Evolutionary conservation across 805 yeast species (phyloP), one percentile per base, ranked within the genome.

Genomic region (Candida vartiovaarae): DNA sequence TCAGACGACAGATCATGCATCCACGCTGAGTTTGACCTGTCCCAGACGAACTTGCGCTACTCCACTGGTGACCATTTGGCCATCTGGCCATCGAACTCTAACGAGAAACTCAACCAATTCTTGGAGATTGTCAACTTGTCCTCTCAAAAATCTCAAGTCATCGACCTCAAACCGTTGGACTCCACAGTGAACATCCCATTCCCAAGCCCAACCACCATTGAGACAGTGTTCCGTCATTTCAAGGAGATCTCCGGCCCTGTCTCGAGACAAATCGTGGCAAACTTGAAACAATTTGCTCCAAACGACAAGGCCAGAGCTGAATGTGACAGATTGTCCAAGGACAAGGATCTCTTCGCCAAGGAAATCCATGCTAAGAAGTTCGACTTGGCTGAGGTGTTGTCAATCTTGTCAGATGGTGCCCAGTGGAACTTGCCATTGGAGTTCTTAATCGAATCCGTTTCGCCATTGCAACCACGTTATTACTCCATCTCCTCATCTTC

Each of bases 31-130:
- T 80, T 91, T 54, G 97, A 91, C 59, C 66, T 89, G 32, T 73
- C 88, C 1, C 76, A 68, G 28, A 74, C 91, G 4, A 83, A 82
- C 56, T 70, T 93, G 58, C 80, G 82, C 55, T 91, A 91, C 65
- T 72, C 91, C 39, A 91, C 99, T 4, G 99, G 99, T 64, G 99
- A 91, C 62, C 98, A 91, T 66, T 66, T 93, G 49, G 98, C 96
- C 11, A 70, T 93, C 45, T 87, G 96, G 95, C 93, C 97, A 32
- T 86, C 93, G 25, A 91, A 91, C 65, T 71, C 95, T 2, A 71
- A 82, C 57, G 87, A 81, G 61, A 78, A 84, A 55, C 82, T 89
- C 31, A 72, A 68, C n/a, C 69, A 72, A 36, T 84, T 93, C 54
- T 66, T 84, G 47, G 53, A 66, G 38, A 80, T 84, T 5, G 78